Conservation (phyloP, 2,329 filamentous ascomycete genomes). For the Fusarium setosum region DNA sequence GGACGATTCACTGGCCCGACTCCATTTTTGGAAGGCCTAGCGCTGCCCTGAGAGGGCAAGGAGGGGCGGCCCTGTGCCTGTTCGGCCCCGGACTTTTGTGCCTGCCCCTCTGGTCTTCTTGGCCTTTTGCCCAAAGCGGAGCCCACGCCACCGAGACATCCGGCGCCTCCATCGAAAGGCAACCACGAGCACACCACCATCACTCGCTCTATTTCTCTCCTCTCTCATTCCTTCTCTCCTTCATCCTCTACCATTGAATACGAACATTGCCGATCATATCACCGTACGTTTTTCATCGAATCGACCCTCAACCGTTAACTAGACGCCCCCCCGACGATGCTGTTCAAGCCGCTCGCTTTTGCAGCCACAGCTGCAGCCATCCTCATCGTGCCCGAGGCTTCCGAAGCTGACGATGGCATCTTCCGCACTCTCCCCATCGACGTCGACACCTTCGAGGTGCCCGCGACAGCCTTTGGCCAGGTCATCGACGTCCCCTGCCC, state of each 20-base stretch:
- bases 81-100: conserved; percentile 29
- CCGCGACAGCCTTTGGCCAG: conserved; percentile 49
- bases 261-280: neutral
- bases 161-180: conserved; percentile 23
- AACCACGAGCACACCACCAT: conserved; percentile 20
- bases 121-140: conserved; percentile 27
- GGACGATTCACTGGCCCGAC: conserved; percentile 11
- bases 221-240: conserved; percentile 3
- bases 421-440: conserved; percentile 54
- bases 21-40: neutral
- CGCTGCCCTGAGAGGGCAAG: neutral
- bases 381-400: conserved; percentile 64
- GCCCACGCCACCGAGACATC: conserved; percentile 36
- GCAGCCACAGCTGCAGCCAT: conserved; percentile 57
- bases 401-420: conserved; percentile 54
- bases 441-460: conserved; percentile 51
- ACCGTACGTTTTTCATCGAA: neutral
- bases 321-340: conserved; percentile 40
- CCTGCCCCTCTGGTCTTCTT: conserved; percentile 1
- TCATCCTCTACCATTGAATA: conserved; percentile 10
- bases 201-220: neutral
- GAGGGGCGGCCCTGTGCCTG: neutral
- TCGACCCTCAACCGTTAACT: neutral
- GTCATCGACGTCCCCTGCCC: conserved; percentile 63
- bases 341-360: conserved; percentile 47